Percentiles rank a stretch among this genome's conserved stretches.
Evolutionary conservation across 441 rosid genomes (phyloP).

Genomic region (Croton laevigatus): DNA sequence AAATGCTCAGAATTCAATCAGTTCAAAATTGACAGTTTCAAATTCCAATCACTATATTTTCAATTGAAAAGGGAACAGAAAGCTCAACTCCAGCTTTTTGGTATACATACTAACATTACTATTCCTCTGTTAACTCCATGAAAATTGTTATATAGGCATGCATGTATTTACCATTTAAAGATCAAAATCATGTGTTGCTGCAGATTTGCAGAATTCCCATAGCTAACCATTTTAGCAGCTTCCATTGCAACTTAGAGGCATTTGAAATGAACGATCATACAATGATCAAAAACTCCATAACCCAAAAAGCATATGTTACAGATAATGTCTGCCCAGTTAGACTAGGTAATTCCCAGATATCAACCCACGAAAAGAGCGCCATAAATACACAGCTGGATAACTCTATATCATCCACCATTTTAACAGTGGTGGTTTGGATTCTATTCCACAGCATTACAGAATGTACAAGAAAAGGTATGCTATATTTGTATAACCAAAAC

Average conservation of each 20-base stretch:
- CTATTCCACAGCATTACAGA: constrained; percentile 28
- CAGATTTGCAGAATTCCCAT: neutral
- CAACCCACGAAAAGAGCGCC: neutral
- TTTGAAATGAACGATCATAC: neutral
- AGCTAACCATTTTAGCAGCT: neutral
- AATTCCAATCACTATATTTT: no score
- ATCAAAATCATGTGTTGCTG: neutral
- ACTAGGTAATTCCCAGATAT: neutral
- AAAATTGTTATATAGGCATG: neutral
- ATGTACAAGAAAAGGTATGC: constrained; percentile 23
- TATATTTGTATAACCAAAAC: constrained; percentile 22
- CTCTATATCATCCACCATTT: constrained; percentile 28
- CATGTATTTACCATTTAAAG: neutral
- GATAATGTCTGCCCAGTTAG: neutral
- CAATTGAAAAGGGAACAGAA: no score
- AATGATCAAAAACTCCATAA: neutral
- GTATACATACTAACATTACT: no score
- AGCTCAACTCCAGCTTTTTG: neutral
- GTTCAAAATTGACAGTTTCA: no score
- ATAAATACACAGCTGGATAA: constrained; percentile 1
- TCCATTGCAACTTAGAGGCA: neutral
- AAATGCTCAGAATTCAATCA: no score
- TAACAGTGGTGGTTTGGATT: constrained; percentile 9
- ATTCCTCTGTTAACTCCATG: no score
- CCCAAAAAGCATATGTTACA: neutral